Conservation (phyloP, 305 asterid species). For the Solanum hybrid region DNA sequence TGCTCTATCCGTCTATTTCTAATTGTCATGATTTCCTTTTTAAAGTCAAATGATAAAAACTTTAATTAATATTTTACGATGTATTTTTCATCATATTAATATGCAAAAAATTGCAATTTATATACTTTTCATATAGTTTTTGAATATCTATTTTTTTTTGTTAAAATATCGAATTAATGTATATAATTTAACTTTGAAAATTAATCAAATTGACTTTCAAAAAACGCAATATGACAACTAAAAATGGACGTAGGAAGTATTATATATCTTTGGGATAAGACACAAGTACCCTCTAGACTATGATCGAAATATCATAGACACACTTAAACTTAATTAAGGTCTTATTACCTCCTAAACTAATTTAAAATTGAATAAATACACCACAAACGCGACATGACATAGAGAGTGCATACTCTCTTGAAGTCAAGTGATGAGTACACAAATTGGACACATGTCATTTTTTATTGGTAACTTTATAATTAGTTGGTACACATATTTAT, state of each 20-base stretch:
- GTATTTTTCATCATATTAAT: fast-evolving
- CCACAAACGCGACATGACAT: neutral
- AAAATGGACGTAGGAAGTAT: too few relatives aligned
- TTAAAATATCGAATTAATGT: too few relatives aligned
- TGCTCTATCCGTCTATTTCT: neutral
- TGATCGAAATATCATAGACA: too few relatives aligned
- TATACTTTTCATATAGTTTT: neutral
- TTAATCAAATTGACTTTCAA: too few relatives aligned
- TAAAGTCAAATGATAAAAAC: fast-evolving
- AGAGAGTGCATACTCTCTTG: neutral
- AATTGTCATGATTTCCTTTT: too few relatives aligned
- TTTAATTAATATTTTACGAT: too few relatives aligned
- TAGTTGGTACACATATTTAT: neutral
- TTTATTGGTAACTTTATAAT: too few relatives aligned
- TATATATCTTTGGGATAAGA: neutral
- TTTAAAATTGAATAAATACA: too few relatives aligned
- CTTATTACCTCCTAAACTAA: neutral
- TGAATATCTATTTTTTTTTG: too few relatives aligned
- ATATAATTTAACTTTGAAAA: neutral
- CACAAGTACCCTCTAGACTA: neutral
- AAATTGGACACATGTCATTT: neutral
- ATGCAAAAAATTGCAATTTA: too few relatives aligned
- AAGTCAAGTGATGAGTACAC: neutral
- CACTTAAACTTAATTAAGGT: neutral
- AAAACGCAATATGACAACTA: too few relatives aligned